Evolutionary conservation across 164 flowering plant genomes (phyloP).

Genomic region (Saururus chinensis): DNA sequence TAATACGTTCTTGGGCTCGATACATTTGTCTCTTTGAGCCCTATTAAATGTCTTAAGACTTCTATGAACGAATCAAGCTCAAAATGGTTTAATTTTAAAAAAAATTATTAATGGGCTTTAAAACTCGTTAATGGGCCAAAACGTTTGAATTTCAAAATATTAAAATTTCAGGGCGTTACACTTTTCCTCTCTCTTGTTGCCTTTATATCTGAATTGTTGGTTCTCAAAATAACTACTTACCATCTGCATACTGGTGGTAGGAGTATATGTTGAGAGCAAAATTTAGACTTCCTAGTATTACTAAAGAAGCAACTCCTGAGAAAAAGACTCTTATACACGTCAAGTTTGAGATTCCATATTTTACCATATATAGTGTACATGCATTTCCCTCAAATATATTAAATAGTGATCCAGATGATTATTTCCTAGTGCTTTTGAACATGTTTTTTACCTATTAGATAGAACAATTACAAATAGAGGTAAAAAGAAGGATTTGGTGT

Average conservation of each 20-base stretch:
- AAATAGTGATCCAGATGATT: neutral
- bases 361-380: constrained; percentile 97
- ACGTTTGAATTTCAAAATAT: too few relatives aligned
- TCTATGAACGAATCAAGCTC: too few relatives aligned
- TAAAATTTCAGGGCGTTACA: too few relatives aligned
- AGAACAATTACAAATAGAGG: too few relatives aligned
- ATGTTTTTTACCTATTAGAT: too few relatives aligned
- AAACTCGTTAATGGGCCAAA: too few relatives aligned
- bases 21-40: too few relatives aligned
- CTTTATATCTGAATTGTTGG: neutral
- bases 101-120: too few relatives aligned
- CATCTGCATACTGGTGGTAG: constrained; percentile 17
- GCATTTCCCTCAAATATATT: constrained; percentile 19
- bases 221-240: neutral
- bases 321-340: constrained; percentile 95
- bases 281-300: constrained; percentile 84
- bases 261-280: constrained; percentile 96
- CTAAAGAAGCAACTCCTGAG: constrained; percentile 78
- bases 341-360: constrained; percentile 97
- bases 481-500: neutral
- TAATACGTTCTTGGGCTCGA: too few relatives aligned
- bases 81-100: too few relatives aligned
- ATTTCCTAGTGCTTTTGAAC: too few relatives aligned
- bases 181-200: neutral
- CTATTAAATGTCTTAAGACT: too few relatives aligned